Evolutionary conservation across 2,329 filamentous ascomycete species (phyloP).

Genomic region (Calonectria ilicicola): DNA sequence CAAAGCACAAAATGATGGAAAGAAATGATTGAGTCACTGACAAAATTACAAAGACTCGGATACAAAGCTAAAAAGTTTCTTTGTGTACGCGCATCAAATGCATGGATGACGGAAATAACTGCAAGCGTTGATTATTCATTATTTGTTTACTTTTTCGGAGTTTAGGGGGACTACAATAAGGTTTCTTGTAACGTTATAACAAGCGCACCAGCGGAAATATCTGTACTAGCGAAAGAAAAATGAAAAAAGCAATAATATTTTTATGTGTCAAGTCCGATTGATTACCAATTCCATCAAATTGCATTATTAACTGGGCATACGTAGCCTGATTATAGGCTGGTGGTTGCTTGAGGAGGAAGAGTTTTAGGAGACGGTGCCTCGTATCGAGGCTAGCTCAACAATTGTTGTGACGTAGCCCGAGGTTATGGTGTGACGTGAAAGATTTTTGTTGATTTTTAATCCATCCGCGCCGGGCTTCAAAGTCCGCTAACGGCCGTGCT

Average conservation of each 20-base stretch:
- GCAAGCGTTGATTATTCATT: conserved; percentile 12
- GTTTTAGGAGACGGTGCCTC: neutral
- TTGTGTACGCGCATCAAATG: conserved; percentile 4
- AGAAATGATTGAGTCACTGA: neutral
- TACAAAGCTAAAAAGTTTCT: neutral
- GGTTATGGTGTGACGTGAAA: neutral
- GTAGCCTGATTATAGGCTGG: neutral
- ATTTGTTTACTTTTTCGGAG: neutral
- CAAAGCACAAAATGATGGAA: conserved; percentile 5
- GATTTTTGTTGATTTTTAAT: conserved; percentile 7
- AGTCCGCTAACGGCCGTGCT: neutral
- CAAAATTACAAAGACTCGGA: conserved; percentile 6
- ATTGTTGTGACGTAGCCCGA: neutral
- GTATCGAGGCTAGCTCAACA: neutral
- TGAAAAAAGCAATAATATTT: conserved; percentile 5
- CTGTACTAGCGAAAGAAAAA: conserved; percentile 8
- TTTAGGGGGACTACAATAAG: neutral
- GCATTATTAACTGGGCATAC: neutral
- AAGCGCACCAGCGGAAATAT: neutral
- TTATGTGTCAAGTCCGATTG: neutral
- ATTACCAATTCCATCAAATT: neutral
- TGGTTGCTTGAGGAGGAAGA: neutral
- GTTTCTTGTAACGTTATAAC: conserved; percentile 6
- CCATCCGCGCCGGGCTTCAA: neutral
- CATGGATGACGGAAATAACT: conserved; percentile 9